Percentiles rank a stretch among this genome's conserved stretches.
Evolutionary conservation across 2,329 filamentous ascomycete species (phyloP).

Genomic region (Coleophoma crateriformis): DNA sequence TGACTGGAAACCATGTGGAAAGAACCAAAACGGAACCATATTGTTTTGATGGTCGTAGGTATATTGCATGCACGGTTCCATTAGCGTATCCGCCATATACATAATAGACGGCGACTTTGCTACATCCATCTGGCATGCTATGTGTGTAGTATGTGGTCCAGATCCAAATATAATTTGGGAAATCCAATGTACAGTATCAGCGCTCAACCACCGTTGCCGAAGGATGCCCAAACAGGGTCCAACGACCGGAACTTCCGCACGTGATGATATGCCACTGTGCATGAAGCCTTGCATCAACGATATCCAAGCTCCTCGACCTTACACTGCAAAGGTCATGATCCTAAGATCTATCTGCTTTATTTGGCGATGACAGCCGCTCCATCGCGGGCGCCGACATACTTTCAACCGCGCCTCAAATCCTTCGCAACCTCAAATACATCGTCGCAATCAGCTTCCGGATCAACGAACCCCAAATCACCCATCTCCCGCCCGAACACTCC

Average conservation of each 20-base stretch:
- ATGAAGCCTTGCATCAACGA: neutral
- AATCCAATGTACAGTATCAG: too few species aligned
- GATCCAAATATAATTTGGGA: too few species aligned
- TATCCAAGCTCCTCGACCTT: neutral
- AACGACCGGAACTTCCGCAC: neutral
- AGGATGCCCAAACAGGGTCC: too few species aligned
- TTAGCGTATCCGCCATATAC: too few species aligned
- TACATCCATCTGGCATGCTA: too few species aligned
- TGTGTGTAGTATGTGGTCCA: too few species aligned
- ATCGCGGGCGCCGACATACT: slow-evolving; percentile 4
- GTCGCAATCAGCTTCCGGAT: slow-evolving; percentile 8
- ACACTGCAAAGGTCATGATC: neutral
- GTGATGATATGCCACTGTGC: neutral
- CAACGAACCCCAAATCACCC: slow-evolving; percentile 10
- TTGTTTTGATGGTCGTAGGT: too few species aligned
- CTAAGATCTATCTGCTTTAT: neutral
- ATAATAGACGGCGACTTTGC: too few species aligned
- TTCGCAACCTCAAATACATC: slow-evolving; percentile 27
- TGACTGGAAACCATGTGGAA: too few species aligned
- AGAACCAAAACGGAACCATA: too few species aligned
- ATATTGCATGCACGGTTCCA: too few species aligned
- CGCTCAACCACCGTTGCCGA: too few species aligned
- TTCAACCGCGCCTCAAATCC: slow-evolving; percentile 27
- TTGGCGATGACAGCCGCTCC: slow-evolving; percentile 1
- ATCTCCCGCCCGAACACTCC: slow-evolving; percentile 9